Evolutionary conservation across 345 rosid genomes (phyloP).

Genomic region (Stellera chamaejasme): DNA sequence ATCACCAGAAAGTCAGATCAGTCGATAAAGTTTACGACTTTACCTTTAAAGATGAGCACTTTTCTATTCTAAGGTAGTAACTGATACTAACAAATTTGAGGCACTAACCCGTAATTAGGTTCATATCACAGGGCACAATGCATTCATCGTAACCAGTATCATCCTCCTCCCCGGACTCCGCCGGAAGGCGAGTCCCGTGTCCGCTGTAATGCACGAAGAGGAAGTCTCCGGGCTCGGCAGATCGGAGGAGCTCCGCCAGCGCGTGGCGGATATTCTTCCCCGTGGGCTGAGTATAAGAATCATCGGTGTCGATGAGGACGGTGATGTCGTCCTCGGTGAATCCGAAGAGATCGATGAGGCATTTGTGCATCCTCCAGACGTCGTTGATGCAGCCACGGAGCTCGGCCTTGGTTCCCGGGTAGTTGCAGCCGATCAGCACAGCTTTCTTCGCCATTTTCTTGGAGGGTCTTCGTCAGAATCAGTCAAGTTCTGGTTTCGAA

Average conservation of each 20-base stretch:
- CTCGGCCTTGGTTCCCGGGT: conserved; percentile 81
- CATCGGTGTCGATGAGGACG: conserved; percentile 63
- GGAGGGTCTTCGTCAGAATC: too few relatives aligned
- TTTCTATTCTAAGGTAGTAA: too few relatives aligned
- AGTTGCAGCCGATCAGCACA: conserved; percentile 73
- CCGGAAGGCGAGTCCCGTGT: conserved; percentile 96
- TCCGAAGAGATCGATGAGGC: conserved; percentile 59
- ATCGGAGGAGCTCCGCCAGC: conserved; percentile 38
- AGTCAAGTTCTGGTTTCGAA: too few relatives aligned
- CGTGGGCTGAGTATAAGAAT: conserved; percentile 54
- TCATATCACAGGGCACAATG: conserved; percentile 94
- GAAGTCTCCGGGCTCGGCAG: conserved; percentile 55
- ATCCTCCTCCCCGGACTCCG: conserved; percentile 93
- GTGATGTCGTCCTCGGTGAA: conserved; percentile 56
- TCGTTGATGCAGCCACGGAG: conserved; percentile 92
- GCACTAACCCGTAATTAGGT: conserved; percentile 67
- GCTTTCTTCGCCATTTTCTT: conserved; percentile 59
- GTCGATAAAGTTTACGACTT: too few relatives aligned
- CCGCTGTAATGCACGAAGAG: conserved; percentile 89
- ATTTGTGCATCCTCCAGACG: conserved; percentile 49
- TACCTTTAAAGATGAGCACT: neutral
- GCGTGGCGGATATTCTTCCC: conserved; percentile 69
- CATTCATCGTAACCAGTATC: conserved; percentile 96
- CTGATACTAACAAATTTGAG: too few relatives aligned
- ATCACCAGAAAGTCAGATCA: too few relatives aligned